Conservation (phyloP, 192 early-diverging fungal species). For the Rhizoclosmatium sp. region DNA sequence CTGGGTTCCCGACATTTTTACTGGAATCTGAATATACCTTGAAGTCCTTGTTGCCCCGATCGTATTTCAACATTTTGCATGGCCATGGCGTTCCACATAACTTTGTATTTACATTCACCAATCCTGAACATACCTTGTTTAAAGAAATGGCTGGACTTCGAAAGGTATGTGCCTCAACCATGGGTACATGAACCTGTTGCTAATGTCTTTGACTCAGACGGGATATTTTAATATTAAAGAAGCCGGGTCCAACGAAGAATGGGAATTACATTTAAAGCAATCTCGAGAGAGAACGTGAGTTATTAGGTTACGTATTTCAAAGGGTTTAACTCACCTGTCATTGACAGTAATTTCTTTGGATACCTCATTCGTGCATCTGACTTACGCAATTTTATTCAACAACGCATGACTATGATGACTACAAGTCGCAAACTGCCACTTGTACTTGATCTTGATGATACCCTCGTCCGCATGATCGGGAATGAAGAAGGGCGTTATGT, state of each 20-base stretch:
- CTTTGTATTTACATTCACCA: constrained; percentile 72
- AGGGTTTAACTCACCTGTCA: background rate
- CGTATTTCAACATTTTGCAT: constrained; percentile 67
- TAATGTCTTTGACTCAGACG: constrained; percentile 40
- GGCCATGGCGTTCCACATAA: constrained; percentile 57
- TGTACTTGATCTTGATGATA: constrained; percentile 82
- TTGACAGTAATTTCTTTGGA: constrained; percentile 65
- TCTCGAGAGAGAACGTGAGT: constrained; percentile 65
- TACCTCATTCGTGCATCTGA: constrained; percentile 67
- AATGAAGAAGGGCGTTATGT: constrained; percentile 69
- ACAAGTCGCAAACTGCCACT: constrained; percentile 65
- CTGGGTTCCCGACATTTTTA: constrained; percentile 27
- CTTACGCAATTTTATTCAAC: constrained; percentile 61
- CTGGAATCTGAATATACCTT: constrained; percentile 23
- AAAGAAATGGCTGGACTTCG: constrained; percentile 69
- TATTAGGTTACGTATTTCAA: background rate
- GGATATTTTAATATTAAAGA: constrained; percentile 58
- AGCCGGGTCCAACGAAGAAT: constrained; percentile 54
- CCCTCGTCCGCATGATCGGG: constrained; percentile 73
- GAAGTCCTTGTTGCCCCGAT: constrained; percentile 34
- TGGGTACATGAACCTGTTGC: background rate
- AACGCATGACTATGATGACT: constrained; percentile 58
- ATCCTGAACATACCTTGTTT: constrained; percentile 63
- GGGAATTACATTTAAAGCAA: constrained; percentile 79
- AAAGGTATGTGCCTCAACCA: constrained; percentile 52